phyloP scores from a whole-genome alignment of 176 grass and related monocot genomes.

The Themeda triandra region DNA sequence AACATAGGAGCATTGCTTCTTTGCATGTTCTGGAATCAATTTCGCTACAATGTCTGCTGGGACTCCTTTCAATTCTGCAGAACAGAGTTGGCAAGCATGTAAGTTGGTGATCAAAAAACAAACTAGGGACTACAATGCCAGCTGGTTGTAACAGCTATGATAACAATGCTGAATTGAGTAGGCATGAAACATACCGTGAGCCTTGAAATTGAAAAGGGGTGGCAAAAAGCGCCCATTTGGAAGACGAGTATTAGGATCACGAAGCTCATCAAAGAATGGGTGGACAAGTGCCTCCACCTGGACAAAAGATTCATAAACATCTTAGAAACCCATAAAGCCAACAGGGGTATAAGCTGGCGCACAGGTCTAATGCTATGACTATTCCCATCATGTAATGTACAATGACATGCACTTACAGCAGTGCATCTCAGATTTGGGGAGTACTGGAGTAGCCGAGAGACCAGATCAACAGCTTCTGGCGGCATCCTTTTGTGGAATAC shows the following conservation, averaged over 20 bases:
- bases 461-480: slow-evolving; percentile 75
- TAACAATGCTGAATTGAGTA: not conserved
- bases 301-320: not conserved
- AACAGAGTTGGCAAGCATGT: not conserved
- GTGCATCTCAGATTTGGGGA: slow-evolving; percentile 72
- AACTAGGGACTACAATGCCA: not conserved
- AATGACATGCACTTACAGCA: slow-evolving; percentile 48
- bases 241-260: slow-evolving; percentile 57
- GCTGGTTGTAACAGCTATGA: not conserved
- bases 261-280: slow-evolving; percentile 88
- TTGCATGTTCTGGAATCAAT: slow-evolving; percentile 89
- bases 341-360: not conserved
- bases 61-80: slow-evolving; percentile 81
- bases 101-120: not conserved
- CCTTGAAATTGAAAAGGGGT: slow-evolving; percentile 76
- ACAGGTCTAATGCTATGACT: not conserved
- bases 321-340: not conserved
- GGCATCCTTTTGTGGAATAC: slow-evolving; percentile 77
- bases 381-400: not conserved
- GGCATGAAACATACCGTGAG: slow-evolving; percentile 46
- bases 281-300: slow-evolving; percentile 73
- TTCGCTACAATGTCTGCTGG: slow-evolving; percentile 53
- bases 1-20: slow-evolving; percentile 70
- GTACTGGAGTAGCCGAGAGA: slow-evolving; percentile 74
- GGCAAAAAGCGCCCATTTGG: slow-evolving; percentile 69